Base-by-base conservation (phyloP, 257 asterid species). In the Lycium barbarum region DNA sequence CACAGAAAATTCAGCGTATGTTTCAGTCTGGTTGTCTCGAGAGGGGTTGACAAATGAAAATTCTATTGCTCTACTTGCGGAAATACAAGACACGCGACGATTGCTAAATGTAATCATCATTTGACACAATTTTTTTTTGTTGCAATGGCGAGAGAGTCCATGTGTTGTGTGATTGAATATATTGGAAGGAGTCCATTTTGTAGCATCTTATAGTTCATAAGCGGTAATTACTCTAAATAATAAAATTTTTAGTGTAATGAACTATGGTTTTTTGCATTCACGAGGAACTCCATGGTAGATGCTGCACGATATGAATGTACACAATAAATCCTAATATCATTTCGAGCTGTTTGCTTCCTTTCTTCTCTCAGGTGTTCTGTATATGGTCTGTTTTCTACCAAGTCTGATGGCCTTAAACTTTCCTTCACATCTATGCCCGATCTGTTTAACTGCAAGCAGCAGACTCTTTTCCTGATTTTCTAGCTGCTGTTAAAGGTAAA, bases 201-300 rank as follows among this genome's bases (percentile, higher is more conserved):
- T 68, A 73, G 62, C 86, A 84, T 84, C 81, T 84, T 58, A 47
- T 36, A 57, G 83, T 74, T 43, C 57, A 14, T 53, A 47, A 72
- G 53, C 67, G 74, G 76, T 78, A 43, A 45, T 40, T 74, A 40
- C 74, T 61, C 65, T 40, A 53, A 53, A 78, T 78, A 78, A 78
- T 26, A 40, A 78, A 51, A 15, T 49, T 49, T 47, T 49, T 51
- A 10, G 43, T 74, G 22, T 74, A 74, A 6, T 22, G 40, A 74
- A 49, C 20, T 74, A 20, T 49, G 43, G 7, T 1, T 49, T 74
- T 73, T 22, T 12, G 22, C 81, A 49, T 74, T 22, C 20, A 74
- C 43, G 59, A 74, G 45, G 18, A 74, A 49, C 81, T 73, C 6
- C 13, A 47, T 20, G 81, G 20, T 20, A 73, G 59, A 2, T 73